Base-by-base conservation (phyloP, 768 basidiomycete species). In the Trametes cingulata region DNA sequence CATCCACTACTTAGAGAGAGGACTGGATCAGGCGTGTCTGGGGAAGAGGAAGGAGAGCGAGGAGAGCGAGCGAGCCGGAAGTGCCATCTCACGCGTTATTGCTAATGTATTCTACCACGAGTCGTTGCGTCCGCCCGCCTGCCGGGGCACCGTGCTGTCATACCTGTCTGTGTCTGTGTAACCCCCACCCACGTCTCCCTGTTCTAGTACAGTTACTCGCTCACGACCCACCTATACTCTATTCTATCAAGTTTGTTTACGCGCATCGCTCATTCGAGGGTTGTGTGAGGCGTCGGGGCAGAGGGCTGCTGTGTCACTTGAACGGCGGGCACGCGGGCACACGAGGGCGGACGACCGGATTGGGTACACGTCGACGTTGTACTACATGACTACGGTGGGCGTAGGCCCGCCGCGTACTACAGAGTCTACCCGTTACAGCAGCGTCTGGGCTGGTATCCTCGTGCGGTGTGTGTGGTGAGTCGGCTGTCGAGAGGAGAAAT, bases 51-150 rank as follows among this genome's bases (percentile, higher is more conserved):
- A 45, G 24, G 25, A 45, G 52, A 42, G 29, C 39, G 20, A 7
- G 45, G 25, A 29, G 19, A 22, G 36, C 36, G 49, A 9, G n/a
- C 20, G 47, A 40, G 45, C 46, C 36, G 47, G 45, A 49, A 37
- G 35, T 50, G 25, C 46, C 47, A 49, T 42, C 39, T 39, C 61
- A 56, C 61, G 53, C 61, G 61, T 58, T 58, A 54, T 55, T 66
- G 61, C 62, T 60, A 63, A 53, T 66, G 65, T 66, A 66, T 63
- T 57, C 45, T 65, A 65, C 42, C 52, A 27, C 14, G 47, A 22
- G 35, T 45, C 59, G 39, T 20, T 48, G 59, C 52, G 55, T 46
- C 55, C 52, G 47, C 42, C 46, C 43, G 50, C 36, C 27, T 50
- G 48, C 39, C 13, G 47, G 52, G 39, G 37, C 50, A 3, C 52